Conservation (phyloP, 208 protist species). For the Entamoeba histolytica region DNA sequence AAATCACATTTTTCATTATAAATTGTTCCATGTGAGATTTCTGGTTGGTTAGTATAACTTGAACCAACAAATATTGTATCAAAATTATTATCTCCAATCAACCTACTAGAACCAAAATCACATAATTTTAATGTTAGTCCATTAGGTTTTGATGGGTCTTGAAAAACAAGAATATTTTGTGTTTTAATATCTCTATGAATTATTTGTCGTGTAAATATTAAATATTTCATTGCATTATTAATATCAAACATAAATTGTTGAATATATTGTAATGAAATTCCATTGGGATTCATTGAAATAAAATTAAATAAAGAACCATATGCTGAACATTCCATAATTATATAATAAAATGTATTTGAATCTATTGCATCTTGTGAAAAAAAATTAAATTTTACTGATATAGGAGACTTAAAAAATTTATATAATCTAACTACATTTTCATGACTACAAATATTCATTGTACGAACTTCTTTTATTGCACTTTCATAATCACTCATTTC, state of each 20-base stretch:
- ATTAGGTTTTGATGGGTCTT: not conserved
- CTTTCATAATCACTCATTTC: not conserved
- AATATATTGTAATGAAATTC: no score
- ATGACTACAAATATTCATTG: not conserved
- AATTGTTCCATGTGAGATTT: not conserved
- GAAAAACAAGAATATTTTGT: not conserved
- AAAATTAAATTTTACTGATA: not conserved
- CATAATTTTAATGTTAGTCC: not conserved
- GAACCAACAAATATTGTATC: not conserved
- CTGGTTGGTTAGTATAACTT: not conserved
- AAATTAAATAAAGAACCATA: no score
- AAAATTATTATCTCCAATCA: not conserved
- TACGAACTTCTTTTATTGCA: not conserved
- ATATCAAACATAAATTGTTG: no score
- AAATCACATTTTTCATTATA: not conserved
- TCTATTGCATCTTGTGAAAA: not conserved
- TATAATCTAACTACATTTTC: not conserved
- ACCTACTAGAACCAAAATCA: not conserved
- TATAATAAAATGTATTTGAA: not conserved
- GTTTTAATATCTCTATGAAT: no score
- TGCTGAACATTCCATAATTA: not conserved
- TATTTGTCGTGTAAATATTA: no score
- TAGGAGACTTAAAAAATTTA: not conserved
- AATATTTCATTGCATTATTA: no score
- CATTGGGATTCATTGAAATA: no score